phyloP scores from a whole-genome alignment of 768 basidiomycete species.

The Tulasnella sp. region DNA sequence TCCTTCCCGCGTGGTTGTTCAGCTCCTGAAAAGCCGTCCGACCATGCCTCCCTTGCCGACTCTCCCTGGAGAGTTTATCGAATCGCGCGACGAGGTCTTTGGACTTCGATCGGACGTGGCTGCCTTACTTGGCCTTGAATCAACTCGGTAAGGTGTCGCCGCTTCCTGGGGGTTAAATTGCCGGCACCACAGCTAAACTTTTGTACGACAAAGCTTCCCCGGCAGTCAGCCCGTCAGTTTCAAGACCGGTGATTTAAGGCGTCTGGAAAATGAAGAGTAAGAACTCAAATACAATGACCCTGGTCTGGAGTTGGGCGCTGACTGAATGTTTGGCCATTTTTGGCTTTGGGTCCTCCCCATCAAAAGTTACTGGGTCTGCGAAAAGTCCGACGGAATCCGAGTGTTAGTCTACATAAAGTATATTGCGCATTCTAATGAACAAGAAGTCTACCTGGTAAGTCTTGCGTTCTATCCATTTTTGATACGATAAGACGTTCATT shows the following conservation, averaged over 20 bases:
- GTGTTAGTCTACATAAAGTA: constrained; percentile 77
- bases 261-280: constrained; percentile 81
- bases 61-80: constrained; percentile 21
- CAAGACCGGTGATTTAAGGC: constrained; percentile 57
- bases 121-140: constrained; percentile 58
- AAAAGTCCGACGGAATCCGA: constrained; percentile 94
- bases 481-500: not conserved
- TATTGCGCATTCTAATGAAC: constrained; percentile 45
- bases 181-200: not conserved
- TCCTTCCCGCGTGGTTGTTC: not conserved
- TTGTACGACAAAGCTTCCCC: constrained; percentile 63
- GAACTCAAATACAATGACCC: not conserved
- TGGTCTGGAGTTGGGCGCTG: not conserved
- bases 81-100: constrained; percentile 7
- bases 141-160: constrained; percentile 51
- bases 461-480: not conserved
- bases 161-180: not conserved
- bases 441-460: constrained; percentile 71
- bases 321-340: not conserved
- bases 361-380: constrained; percentile 94
- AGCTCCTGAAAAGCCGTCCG: not conserved
- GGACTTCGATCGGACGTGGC: constrained; percentile 60
- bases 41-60: constrained; percentile 20
- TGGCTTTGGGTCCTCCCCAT: not conserved
- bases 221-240: constrained; percentile 97